Evolutionary conservation across 768 basidiomycete genomes (phyloP), one percentile per base, ranked within the genome.

Genomic region (Daedalea quercina): DNA sequence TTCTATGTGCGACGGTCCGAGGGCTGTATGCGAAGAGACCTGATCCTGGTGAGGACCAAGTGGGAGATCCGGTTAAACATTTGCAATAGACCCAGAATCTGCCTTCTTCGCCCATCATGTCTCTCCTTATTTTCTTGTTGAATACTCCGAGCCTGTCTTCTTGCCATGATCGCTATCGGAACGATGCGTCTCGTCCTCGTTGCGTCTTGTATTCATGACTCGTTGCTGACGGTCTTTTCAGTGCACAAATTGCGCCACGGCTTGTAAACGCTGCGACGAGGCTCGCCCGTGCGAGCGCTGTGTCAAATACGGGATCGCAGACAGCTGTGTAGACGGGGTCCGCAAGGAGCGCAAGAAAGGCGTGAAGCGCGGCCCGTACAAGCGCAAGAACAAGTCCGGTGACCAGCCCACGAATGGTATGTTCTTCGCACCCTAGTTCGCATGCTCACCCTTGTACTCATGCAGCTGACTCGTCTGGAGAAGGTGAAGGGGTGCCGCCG

Each of bases 311-410:
- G 81, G 80, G 2, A 71, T 83, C 31, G 73, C 75, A 12, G 72
- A 76, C 24, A 66, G 72, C n/a, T 85, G 83, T 57, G 57, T 75
- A 2, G 82, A 85, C 57, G 81, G 82, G 1, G 69, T 76, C 17
- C 70, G 84, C 55, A 85, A 85, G 63, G 83, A 84, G 64, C 74
- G 84, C 52, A 81, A 83, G 60, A 79, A 78, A 46, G 78, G 78
- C 24, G 70, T 80, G 54, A 80, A 80, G 61, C 76, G 78, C 19
- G 78, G 78, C 2, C 80, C 78, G 1, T 80, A 80, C 63, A 81
- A 80, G 56, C 75, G 78, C 54, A 79, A 79, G 68, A 68, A 61
- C 53, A 8, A 53, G 19, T 52, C 50, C 43, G 33, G 51, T n/a
- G 67, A 64, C 28, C 45, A 54, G 12, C 9, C 59, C n/a, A 3